Conservation (phyloP, 345 rosid species). For the Microcos paniculata region DNA sequence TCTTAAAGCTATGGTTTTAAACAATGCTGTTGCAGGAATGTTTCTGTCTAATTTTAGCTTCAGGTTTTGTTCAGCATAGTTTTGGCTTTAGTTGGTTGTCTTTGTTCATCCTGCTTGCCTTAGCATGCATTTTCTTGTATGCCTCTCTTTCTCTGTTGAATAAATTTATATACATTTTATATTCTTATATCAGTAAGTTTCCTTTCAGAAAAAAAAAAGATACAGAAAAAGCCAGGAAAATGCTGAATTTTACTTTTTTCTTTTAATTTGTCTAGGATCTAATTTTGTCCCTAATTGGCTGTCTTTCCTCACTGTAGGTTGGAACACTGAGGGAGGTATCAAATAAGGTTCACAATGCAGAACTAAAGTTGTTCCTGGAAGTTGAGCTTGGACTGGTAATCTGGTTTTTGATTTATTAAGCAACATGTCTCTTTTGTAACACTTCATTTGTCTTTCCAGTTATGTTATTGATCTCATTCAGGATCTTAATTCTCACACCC, state of each 20-base stretch:
- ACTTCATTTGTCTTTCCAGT: constrained; percentile 1
- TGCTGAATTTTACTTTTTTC: neutral
- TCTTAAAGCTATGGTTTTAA: neutral
- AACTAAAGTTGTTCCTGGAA: constrained; percentile 67
- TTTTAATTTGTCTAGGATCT: neutral
- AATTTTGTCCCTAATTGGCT: neutral
- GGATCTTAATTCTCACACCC: neutral
- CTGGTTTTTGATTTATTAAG: neutral
- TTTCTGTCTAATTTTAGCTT: neutral
- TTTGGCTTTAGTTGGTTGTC: neutral
- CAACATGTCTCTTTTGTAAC: neutral
- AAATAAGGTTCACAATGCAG: constrained; percentile 59
- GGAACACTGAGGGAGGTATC: constrained; percentile 66
- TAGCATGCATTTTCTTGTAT: neutral
- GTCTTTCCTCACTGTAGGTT: constrained; percentile 41
- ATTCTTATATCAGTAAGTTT: neutral
- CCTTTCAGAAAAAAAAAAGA: neutral
- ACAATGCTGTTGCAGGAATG: neutral
- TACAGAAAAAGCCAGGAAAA: neutral
- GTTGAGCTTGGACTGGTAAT: constrained; percentile 67
- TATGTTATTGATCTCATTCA: constrained; percentile 8
- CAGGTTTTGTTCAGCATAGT: neutral
- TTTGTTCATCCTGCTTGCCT: neutral
- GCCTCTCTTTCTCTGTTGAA: neutral
- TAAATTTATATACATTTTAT: neutral